Base-by-base conservation (phyloP, 2,329 filamentous ascomycete genomes). In the Colletotrichum zoysiae region DNA sequence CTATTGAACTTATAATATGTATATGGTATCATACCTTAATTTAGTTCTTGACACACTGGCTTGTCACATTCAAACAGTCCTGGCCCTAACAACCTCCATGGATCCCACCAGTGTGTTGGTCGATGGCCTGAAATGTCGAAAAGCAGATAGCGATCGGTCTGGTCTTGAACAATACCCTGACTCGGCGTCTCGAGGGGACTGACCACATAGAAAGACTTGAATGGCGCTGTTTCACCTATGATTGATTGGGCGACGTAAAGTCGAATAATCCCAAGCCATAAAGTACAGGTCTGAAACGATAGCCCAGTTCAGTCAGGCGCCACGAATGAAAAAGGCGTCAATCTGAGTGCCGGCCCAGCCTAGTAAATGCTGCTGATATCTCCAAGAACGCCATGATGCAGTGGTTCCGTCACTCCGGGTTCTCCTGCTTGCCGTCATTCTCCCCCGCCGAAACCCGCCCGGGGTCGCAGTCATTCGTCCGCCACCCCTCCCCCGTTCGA, bases 381-480 rank as follows among this genome's bases (percentile, higher is more conserved):
- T 42, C 60, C 35, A 63, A 62, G 42, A 63, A 63, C 60, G 35
- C 60, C 60, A 63, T 53, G 60, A 63, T 63, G 60, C 60, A 42
- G 48, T 53, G 26, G 60, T 53, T 33, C n/a, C 9, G 16, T 42
- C 38, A 26, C n/a, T 12, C 56, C 12, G 9, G 20, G 18, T 30
- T 26, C 56, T 3, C 35, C 38, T 26, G 38, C 23, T 26, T 26
- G 14, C 56, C 38, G 7, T 57, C 7, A 16, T 18, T 9, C 14
- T 9, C 56, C 14, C 20, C n/a, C 11, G 9, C 18, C 9, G 51
- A 44, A 55, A 40, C n/a, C 35, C 20, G 30, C 9, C 14, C 8
- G 7, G 18, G 9, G 33, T 8, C 42, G 44, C 46, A 38, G 33
- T 23, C 46, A 8, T 12, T 11, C 55, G 7, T 8, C 26, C 4